These are phyloP conservation scores for Geosmithia putterillii DNA, from an alignment of 2,329 filamentous ascomycete species.

Conservation along the genomic window DNA sequence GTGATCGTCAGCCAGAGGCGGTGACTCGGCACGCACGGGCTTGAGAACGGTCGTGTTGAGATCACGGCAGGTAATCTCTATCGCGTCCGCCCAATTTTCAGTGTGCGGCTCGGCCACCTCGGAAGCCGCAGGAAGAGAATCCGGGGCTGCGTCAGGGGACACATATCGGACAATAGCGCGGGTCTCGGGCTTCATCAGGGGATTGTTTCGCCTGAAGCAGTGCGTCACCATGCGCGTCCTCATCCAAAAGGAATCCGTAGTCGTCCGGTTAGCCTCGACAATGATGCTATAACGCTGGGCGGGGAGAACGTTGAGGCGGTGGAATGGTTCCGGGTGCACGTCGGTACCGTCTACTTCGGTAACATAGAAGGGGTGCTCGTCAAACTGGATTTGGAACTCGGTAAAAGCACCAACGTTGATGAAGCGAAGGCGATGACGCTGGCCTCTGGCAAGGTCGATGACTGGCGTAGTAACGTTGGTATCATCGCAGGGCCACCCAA, in stretches of 20 bases:
- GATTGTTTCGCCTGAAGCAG: conserved; percentile 21
- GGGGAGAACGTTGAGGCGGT: conserved; percentile 38
- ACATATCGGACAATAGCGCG: conserved; percentile 18
- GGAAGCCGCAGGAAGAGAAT: too few species aligned
- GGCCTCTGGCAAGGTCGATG: conserved; percentile 36
- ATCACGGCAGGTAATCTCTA: conserved; percentile 37
- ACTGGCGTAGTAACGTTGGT: conserved; percentile 21
- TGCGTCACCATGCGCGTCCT: conserved; percentile 35
- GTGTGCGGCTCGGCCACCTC: conserved; percentile 17
- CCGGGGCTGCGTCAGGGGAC: rapidly evolving
- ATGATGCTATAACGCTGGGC: conserved; percentile 32
- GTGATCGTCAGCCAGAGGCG: conserved; percentile 24
- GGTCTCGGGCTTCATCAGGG: conserved; percentile 15
- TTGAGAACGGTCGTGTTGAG: conserved; percentile 36
- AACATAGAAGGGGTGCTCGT: conserved; percentile 51
- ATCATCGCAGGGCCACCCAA: conserved; percentile 30
- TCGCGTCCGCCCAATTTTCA: conserved; percentile 34
- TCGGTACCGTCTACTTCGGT: conserved; percentile 34
- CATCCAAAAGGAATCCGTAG: conserved; percentile 36
- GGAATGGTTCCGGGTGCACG: conserved; percentile 37
- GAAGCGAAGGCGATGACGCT: conserved; percentile 35
- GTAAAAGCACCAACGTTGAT: conserved; percentile 55
- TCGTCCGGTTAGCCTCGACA: conserved; percentile 34
- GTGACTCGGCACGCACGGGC: conserved; percentile 19
- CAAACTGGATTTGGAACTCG: conserved; percentile 59